Evolutionary conservation across 139 green algal species (phyloP), one percentile per base, ranked within the genome.

Genomic region (Spirogloea muscicola): DNA sequence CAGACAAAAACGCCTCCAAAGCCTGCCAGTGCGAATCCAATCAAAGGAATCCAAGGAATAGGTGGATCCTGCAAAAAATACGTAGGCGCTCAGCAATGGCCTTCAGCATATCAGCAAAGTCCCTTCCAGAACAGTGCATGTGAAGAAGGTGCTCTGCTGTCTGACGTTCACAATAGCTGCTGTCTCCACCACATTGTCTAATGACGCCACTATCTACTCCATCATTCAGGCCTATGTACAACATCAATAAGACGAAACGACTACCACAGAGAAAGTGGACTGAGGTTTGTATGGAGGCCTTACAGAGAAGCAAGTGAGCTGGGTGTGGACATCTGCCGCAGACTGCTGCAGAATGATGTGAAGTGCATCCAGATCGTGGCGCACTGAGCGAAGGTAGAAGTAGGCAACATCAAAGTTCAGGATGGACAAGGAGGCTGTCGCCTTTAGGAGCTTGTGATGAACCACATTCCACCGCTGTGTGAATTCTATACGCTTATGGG

Each of bases 301-400:
- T n/a, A 76, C 67, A 41, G 48, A 37, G 58, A 76, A 76, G 42
- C 67, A 76, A 33, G 67, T 52, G 42, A 67, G 34, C 27, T 29
- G 29, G 41, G n/a, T n/a, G n/a, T n/a, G n/a, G n/a, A n/a, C n/a
- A n/a, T n/a, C n/a, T n/a, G n/a, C n/a, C n/a, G n/a, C n/a, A n/a
- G n/a, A n/a, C n/a, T n/a, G n/a, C n/a, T n/a, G n/a, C n/a, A n/a
- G n/a, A n/a, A n/a, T n/a, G n/a, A n/a, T n/a, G n/a, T n/a, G n/a
- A 27, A 79, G 38, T 16, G 55, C 62, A 21, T 18, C 44, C 18
- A 58, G 25, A 37, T 80, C 72, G 33, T 80, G 72, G 33, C 21
- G 44, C 7, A 46, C 60, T 34, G 72, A 73, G n/a, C 46, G 72
- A 13, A 59, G 31, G 33, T 46, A 80, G 72, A 67, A 80, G 39